A percentile compares a stretch with the other conserved stretches of the same genome.
phyloP scores from a whole-genome alignment of 306 rosid species.

The Neltuma alba region DNA sequence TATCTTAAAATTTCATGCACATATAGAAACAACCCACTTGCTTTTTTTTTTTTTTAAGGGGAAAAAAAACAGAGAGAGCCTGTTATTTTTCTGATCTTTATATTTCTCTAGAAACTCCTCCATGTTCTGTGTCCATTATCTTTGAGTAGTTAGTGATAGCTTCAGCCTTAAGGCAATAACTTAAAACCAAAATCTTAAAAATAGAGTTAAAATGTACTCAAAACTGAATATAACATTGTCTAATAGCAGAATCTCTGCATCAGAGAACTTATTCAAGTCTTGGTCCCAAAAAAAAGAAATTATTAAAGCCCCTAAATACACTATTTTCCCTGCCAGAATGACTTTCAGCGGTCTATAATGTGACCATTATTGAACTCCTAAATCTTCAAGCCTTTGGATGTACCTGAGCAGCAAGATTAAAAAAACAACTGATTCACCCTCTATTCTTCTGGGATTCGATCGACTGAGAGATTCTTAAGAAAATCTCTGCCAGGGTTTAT shows the following conservation, averaged over 20 bases:
- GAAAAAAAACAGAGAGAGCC: no score
- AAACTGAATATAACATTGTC: neutral
- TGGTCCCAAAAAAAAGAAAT: neutral
- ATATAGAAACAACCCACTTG: no score
- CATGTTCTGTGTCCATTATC: no score
- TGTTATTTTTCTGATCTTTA: no score
- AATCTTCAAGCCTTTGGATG: neutral
- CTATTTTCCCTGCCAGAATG: no score
- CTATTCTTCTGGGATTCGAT: neutral
- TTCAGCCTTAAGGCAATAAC: neutral
- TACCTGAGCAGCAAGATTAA: neutral
- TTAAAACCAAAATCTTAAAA: neutral
- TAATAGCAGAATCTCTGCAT: neutral
- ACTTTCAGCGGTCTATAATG: no score
- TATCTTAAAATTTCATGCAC: no score
- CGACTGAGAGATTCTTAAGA: neutral
- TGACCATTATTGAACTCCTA: neutral
- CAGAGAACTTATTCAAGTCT: neutral
- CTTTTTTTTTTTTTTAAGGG: no score
- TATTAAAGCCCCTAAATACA: neutral
- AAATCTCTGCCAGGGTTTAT: neutral
- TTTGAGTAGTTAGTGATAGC: no score
- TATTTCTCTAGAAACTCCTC: no score
- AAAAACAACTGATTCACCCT: neutral
- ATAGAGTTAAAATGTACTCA: neutral